phyloP scores from a whole-genome alignment of 2,329 filamentous ascomycete species.

The Botrytis fragariae region DNA sequence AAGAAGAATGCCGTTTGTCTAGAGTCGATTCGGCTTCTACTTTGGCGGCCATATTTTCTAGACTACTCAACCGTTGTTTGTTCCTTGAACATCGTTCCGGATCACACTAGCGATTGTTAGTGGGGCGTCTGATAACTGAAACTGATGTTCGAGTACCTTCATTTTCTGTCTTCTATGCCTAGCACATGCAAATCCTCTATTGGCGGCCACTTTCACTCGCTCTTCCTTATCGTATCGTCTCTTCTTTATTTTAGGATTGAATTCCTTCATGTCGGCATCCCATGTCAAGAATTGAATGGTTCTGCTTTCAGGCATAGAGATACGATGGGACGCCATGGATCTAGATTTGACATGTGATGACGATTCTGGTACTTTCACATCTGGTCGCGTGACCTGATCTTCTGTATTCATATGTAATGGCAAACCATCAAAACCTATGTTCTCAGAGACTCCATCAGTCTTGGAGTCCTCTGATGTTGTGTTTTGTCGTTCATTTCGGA shows the following conservation, averaged over 20 bases:
- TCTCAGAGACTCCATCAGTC: background rate
- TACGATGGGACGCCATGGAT: slow-evolving; percentile 6
- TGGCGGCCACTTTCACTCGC: slow-evolving; percentile 24
- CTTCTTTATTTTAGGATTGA: slow-evolving; percentile 21
- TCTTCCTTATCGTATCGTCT: slow-evolving; percentile 25
- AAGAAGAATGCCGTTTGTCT: slow-evolving; percentile 16
- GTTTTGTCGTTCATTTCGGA: slow-evolving; percentile 18
- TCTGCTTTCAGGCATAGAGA: slow-evolving; percentile 15
- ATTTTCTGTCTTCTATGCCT: slow-evolving; percentile 25
- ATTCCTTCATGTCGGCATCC: slow-evolving; percentile 23
- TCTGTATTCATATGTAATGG: slow-evolving; percentile 6
- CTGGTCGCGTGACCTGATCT: slow-evolving; percentile 8
- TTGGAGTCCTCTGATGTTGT: background rate
- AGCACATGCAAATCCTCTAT: slow-evolving; percentile 28
- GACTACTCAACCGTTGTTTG: slow-evolving; percentile 17
- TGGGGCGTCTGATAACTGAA: background rate
- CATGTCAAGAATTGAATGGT: slow-evolving; percentile 19
- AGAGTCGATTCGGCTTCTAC: background rate
- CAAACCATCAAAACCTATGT: slow-evolving; percentile 1
- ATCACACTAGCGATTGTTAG: slow-evolving; percentile 18
- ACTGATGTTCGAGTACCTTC: slow-evolving; percentile 22
- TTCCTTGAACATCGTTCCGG: slow-evolving; percentile 20
- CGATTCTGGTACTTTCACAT: slow-evolving; percentile 4
- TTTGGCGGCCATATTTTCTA: slow-evolving; percentile 14
- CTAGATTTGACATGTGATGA: slow-evolving; percentile 9